Base-by-base conservation (phyloP, 2,329 filamentous ascomycete genomes). In the Podosphaera fusca region DNA sequence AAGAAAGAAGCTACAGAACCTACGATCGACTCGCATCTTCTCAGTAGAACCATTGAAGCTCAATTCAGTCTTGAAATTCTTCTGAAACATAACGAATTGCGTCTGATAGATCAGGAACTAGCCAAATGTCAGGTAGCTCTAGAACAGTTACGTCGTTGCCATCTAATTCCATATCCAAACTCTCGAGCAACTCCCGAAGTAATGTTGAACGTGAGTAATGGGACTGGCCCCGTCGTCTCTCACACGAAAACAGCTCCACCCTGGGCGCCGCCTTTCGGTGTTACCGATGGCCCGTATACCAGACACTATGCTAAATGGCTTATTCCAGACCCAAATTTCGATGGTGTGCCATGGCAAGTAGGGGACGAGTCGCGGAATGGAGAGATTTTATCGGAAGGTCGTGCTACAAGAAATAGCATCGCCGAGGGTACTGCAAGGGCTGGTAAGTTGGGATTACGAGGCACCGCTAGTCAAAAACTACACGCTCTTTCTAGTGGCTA, bases 271-370 rank as follows among this genome's bases (percentile, higher is more conserved):
- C 85, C 92, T 2, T 95, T 89, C 74, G 90, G 90, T 62, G 87
- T 95, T 58, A 81, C 82, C 14, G 87, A 95, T 64, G 92, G 92
- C 9, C 89, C 92, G 2, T 96, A 96, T 70, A 83, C 88, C 59
- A 82, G 88, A 63, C 92, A 96, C 72, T 95, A 95, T 70, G 82
- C 87, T 67, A 87, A 86, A 74, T 98, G 92, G 92, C 79, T 98
- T 63, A 82, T 96, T 59, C 86, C 85, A 55, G 88, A 95, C 69
- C 78, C 85, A 58, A 79, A 79, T 54, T 96, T 96, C 69, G 90
- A 95, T 68, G 85, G 84, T 58, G 67, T 75, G 45, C 70, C 75
- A 59, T 63, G 63, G 61, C 57, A 62, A 52, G 57, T 56, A 34
- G 58, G 57, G 36, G 59, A 50, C 33, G 63, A 64, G 46, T 62